These are phyloP conservation scores for Stephania cephalantha DNA, from an alignment of 164 flowering plant species.

Conservation along the genomic window DNA sequence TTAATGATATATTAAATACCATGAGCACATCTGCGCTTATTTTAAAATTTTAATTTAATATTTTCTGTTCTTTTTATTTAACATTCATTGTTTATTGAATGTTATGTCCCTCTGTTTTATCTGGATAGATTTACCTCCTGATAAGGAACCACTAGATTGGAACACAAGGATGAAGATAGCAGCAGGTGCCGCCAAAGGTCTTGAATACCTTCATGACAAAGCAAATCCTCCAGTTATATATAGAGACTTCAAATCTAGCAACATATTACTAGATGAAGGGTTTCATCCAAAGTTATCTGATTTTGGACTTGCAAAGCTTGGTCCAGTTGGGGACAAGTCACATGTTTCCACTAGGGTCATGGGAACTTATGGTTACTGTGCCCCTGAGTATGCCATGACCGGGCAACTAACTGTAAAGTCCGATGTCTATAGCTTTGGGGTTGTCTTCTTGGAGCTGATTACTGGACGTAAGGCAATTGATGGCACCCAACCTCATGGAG, in stretches of 20 bases:
- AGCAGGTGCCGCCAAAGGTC: conserved; percentile 67
- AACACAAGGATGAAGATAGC: conserved; percentile 73
- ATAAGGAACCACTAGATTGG: conserved; percentile 59
- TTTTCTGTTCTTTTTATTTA: background rate
- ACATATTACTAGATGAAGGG: conserved; percentile 49
- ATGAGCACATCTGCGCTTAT: background rate
- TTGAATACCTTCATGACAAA: conserved; percentile 55
- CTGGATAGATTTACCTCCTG: conserved; percentile 34
- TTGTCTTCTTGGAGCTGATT: conserved; percentile 45
- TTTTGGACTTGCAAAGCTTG: conserved; percentile 59
- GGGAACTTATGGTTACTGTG: conserved; percentile 57
- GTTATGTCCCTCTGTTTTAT: background rate
- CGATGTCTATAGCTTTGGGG: conserved; percentile 54
- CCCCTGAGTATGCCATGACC: conserved; percentile 54
- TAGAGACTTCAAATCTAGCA: conserved; percentile 63
- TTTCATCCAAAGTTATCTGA: conserved; percentile 73
- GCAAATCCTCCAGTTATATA: conserved; percentile 67
- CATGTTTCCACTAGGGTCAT: conserved; percentile 54
- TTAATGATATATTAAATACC: background rate
- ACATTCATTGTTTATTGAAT: background rate
- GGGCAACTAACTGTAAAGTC: conserved; percentile 47
- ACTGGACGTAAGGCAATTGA: conserved; percentile 48
- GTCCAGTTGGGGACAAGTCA: conserved; percentile 41
- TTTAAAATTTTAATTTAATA: background rate
- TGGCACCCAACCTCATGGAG: conserved; percentile 26